A percentile compares a stretch with the other conserved stretches of the same genome.
These are phyloP conservation scores for Talaromyces amestolkiae DNA, from an alignment of 2,329 filamentous ascomycete species.

Conservation along the genomic window DNA sequence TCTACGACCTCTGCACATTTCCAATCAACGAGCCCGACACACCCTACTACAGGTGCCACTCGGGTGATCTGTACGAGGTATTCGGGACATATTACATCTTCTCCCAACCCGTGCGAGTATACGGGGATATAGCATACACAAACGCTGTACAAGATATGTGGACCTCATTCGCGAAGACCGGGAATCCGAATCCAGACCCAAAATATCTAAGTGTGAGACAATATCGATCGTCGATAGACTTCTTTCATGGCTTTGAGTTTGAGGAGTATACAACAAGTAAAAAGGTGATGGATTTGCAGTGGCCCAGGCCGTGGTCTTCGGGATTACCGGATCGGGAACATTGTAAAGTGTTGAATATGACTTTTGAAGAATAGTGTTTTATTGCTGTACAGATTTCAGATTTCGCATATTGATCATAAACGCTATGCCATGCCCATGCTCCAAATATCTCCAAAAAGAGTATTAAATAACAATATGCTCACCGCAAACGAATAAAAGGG, in stretches of 20 bases:
- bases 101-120: slow-evolving; percentile 15
- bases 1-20: slow-evolving; percentile 19
- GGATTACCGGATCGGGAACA: slow-evolving; percentile 15
- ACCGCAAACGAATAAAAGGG: slow-evolving; percentile 3
- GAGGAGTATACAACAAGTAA: background rate
- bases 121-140: slow-evolving; percentile 19
- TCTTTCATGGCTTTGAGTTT: background rate
- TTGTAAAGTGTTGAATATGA: slow-evolving; percentile 7
- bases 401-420: background rate
- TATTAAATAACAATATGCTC: too few species aligned
- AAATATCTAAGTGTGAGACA: slow-evolving; percentile 8
- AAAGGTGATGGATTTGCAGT: slow-evolving; percentile 15
- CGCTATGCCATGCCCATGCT: slow-evolving; percentile 7
- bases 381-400: background rate
- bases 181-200: slow-evolving; percentile 15
- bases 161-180: slow-evolving; percentile 18
- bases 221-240: slow-evolving; percentile 8
- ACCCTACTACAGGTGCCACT: slow-evolving; percentile 19
- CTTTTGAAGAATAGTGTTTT: background rate
- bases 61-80: slow-evolving; percentile 17
- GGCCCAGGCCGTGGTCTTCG: slow-evolving; percentile 8
- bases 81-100: slow-evolving; percentile 21
- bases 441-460: background rate
- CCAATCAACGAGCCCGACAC: slow-evolving; percentile 16
- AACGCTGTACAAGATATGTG: slow-evolving; percentile 20